These are phyloP conservation scores for Porodaedalea pini DNA, from an alignment of 1,284 basidiomycete genomes.

Conservation along the genomic window DNA sequence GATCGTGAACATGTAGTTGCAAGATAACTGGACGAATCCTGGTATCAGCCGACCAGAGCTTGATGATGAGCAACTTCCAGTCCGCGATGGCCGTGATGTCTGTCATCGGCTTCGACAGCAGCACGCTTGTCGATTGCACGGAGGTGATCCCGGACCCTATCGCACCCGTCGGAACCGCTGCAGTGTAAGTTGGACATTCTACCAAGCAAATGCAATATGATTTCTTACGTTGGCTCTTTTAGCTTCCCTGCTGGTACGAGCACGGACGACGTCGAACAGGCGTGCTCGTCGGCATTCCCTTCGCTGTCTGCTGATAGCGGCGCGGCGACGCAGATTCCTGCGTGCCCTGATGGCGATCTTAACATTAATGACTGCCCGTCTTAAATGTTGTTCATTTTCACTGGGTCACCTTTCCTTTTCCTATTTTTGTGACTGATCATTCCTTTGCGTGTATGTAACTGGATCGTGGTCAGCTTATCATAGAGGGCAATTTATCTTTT, in stretches of 20 bases:
- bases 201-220: background rate
- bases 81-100: conserved; percentile 33
- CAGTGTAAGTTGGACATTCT: background rate
- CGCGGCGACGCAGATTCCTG: conserved; percentile 12
- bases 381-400: background rate
- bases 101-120: conserved; percentile 30
- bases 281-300: conserved; percentile 17
- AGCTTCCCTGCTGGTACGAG: conserved; percentile 20
- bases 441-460: background rate
- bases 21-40: background rate
- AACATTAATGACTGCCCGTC: conserved; percentile 17
- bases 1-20: no score
- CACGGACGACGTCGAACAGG: conserved; percentile 12
- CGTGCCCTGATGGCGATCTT: conserved; percentile 16
- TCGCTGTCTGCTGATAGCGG: conserved; percentile 10
- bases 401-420: no score
- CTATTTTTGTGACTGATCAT: background rate
- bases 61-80: conserved; percentile 30
- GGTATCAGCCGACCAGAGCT: conserved; percentile 19
- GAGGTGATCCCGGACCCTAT: conserved; percentile 20
- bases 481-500: no score
- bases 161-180: conserved; percentile 6
- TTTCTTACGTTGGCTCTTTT: background rate
- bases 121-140: conserved; percentile 21
- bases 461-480: no score